phyloP scores from a whole-genome alignment of 345 rosid species.

The Eucalyptus coolabah region DNA sequence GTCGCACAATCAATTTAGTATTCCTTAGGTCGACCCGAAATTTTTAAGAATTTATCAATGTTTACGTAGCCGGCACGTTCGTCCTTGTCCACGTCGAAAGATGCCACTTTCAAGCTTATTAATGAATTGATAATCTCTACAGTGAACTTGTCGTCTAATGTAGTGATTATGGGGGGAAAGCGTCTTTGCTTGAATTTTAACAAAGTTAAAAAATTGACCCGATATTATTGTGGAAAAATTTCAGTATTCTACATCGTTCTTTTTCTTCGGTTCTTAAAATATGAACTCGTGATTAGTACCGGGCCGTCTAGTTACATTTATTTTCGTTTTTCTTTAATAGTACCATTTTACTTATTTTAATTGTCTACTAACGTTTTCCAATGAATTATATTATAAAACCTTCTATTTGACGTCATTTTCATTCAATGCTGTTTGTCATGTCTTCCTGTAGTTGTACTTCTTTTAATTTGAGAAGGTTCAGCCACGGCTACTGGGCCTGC shows the following conservation, averaged over 20 bases:
- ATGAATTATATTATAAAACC: too few species aligned
- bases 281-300: neutral
- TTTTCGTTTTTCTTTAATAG: neutral
- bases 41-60: neutral
- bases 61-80: neutral
- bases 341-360: neutral
- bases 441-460: neutral
- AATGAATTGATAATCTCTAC: neutral
- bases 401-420: neutral
- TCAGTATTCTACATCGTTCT: neutral
- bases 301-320: neutral
- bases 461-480: neutral
- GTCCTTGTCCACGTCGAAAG: neutral
- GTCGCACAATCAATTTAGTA: neutral
- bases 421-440: neutral
- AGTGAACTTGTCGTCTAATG: neutral
- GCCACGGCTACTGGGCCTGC: neutral
- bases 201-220: neutral
- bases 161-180: too few species aligned
- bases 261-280: neutral
- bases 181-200: too few species aligned
- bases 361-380: neutral
- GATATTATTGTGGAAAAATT: neutral
- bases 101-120: neutral
- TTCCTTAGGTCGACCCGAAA: neutral